Evolutionary conservation across 2,329 filamentous ascomycete species (phyloP), one percentile per base, ranked within the genome.

Genomic region (Aspergillus viridinutans): DNA sequence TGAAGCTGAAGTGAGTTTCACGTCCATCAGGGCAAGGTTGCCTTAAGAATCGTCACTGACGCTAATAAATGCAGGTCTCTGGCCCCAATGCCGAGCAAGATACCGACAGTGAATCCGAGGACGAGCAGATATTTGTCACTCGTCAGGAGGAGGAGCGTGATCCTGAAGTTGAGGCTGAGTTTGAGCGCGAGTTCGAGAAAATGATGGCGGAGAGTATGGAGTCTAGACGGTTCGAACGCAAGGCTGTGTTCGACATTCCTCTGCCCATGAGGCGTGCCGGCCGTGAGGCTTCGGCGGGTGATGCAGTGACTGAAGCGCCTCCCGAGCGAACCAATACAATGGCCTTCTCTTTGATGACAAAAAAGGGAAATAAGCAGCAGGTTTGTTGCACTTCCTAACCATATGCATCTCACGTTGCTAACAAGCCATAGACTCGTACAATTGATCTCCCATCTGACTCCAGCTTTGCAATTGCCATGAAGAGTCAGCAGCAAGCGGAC

Each of bases 201-300:
- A 90, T 99, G 85, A 97, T 99, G 93, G 85, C 92, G 52, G 94
- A 99, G 74, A 97, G 93, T 76, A 79, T 96, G 67, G 94, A 99
- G 65, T 95, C 93, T 4, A 86, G 94, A 66, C 97, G 96, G 68
- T 96, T 96, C 65, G 94, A 99, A 69, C 90, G 94, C 60, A 97
- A 96, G 76, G 86, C 90, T 28, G 83, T 94, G 52, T 97, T 99
- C 69, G 95, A 99, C 72, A 90, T 97, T n/a, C 92, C 95, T 1
- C 78, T 99, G n/a, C 94, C 94, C 0, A 92, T 99, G 76, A 89
- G 91, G 54, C 83, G 83, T 23, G 79, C 76, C 72, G 80, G 79
- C 51, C 87, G 89, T 28, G 89, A 92, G 52, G 68, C 76, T 3
- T 68, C 76, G 32, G 64, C 66, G 21, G 72, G 74, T 12, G 76